These are phyloP conservation scores for Penicillium goetzii DNA, from an alignment of 495 filamentous ascomycete species.

Conservation along the genomic window DNA sequence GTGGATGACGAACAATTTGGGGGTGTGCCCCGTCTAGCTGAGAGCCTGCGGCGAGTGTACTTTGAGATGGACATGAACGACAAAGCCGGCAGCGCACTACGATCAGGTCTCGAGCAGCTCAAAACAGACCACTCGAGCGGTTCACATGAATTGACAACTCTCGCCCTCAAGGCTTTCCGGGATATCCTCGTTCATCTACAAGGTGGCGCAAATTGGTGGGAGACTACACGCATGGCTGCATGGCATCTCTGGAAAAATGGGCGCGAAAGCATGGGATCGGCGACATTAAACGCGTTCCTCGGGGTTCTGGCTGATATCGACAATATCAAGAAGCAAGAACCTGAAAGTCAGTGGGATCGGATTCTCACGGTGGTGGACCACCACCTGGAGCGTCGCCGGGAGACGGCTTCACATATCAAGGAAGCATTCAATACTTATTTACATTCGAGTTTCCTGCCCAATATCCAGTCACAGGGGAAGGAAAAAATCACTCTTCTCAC, in stretches of 20 bases:
- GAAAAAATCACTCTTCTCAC: constrained; percentile 55
- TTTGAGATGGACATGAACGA: constrained; percentile 52
- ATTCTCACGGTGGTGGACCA: constrained; percentile 35
- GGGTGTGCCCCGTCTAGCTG: constrained; percentile 58
- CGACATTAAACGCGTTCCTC: constrained; percentile 57
- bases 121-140: constrained; percentile 59
- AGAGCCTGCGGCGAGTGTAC: constrained; percentile 61
- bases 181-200: constrained; percentile 41
- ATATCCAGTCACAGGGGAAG: constrained; percentile 17
- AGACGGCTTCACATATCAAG: constrained; percentile 34
- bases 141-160: constrained; percentile 56
- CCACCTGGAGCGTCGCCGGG: constrained; percentile 35
- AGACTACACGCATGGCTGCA: constrained; percentile 54
- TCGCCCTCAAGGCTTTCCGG: constrained; percentile 51
- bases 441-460: constrained; percentile 30
- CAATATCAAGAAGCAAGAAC: constrained; percentile 16
- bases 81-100: constrained; percentile 46
- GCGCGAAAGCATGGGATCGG: constrained; percentile 64
- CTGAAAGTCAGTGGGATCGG: constrained; percentile 29
- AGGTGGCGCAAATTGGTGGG: constrained; percentile 51
- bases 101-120: constrained; percentile 49
- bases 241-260: constrained; percentile 70
- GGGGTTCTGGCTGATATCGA: constrained; percentile 47
- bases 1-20: constrained; percentile 43
- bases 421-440: constrained; percentile 43